Conservation (phyloP, 2,329 filamentous ascomycete species). For the Cladophialophora exuberans region DNA sequence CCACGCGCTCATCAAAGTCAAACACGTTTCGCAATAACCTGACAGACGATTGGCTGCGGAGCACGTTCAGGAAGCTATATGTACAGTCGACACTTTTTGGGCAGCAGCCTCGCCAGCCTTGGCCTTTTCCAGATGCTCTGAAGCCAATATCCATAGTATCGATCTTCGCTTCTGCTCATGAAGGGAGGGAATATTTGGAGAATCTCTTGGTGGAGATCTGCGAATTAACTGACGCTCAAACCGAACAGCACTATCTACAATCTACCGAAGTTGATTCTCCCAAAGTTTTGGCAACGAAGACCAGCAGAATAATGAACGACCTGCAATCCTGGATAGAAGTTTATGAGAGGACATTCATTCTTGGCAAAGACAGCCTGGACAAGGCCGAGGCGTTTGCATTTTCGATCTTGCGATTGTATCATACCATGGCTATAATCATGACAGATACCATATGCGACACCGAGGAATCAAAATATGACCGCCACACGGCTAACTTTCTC, state of each 20-base stretch:
- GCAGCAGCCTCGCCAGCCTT: slow-evolving; percentile 18
- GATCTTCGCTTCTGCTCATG: not conserved
- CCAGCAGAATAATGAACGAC: not conserved
- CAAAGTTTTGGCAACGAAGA: not conserved
- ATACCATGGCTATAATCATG: slow-evolving; percentile 18
- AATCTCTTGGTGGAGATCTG: slow-evolving; percentile 3
- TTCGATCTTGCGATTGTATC: slow-evolving; percentile 7
- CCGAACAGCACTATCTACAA: not conserved
- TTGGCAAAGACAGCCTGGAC: not conserved
- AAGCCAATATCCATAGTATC: not conserved
- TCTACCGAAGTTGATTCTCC: not conserved
- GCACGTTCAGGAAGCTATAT: slow-evolving; percentile 36
- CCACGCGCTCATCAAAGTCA: not conserved
- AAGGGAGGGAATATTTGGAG: slow-evolving; percentile 12
- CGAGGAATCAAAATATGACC: slow-evolving; percentile 37
- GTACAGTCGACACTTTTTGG: slow-evolving; percentile 37
- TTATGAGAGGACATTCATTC: not conserved
- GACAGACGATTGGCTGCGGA: slow-evolving; percentile 29
- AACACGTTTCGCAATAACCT: not conserved
- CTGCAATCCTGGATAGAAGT: not conserved
- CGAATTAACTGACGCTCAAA: not conserved
- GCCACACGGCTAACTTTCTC: slow-evolving; percentile 31
- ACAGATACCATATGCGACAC: slow-evolving; percentile 35
- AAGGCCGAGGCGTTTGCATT: slow-evolving; percentile 8
- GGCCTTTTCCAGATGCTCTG: not conserved